A percentile compares a stretch with the other conserved stretches of the same genome.
Evolutionary conservation across 2,329 filamentous ascomycete species (phyloP).

Genomic region (Gaeumannomyces sp.): DNA sequence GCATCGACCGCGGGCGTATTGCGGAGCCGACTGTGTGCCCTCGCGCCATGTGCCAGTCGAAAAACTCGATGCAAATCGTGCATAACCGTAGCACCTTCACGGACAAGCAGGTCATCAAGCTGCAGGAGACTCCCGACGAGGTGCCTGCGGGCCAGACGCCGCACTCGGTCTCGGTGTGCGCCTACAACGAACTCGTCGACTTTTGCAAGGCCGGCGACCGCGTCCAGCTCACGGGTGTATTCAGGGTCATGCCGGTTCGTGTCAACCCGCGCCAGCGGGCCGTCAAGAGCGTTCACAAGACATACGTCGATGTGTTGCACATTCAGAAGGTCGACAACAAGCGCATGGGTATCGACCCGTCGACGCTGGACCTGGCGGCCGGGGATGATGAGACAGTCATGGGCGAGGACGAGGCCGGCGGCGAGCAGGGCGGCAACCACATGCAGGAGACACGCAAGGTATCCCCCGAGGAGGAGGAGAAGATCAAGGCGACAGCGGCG

Average conservation of each 20-base stretch:
- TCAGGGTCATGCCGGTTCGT: conserved; percentile 87
- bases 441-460: conserved; percentile 82
- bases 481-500: conserved; percentile 74
- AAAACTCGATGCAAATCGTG: conserved; percentile 96
- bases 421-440: conserved; percentile 50
- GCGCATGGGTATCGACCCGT: conserved; percentile 83
- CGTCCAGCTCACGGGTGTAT: conserved; percentile 92
- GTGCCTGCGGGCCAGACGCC: conserved; percentile 95
- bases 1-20: conserved; percentile 93
- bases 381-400: conserved; percentile 56
- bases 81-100: conserved; percentile 94
- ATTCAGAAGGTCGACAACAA: conserved; percentile 96
- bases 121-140: conserved; percentile 93
- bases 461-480: conserved; percentile 77
- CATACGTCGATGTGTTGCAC: conserved; percentile 90
- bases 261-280: conserved; percentile 89
- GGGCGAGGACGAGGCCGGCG: conserved; percentile 55
- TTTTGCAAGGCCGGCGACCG: conserved; percentile 97
- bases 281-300: conserved; percentile 96
- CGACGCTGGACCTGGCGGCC: conserved; percentile 79
- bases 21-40: conserved; percentile 89
- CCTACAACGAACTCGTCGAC: conserved; percentile 95
- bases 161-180: conserved; percentile 91
- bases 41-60: conserved; percentile 69
- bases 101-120: conserved; percentile 97